Percentiles rank a stretch among this genome's conserved stretches.
Conservation (phyloP, 2,329 filamentous ascomycete species). For the Colletotrichum tropicicola region DNA sequence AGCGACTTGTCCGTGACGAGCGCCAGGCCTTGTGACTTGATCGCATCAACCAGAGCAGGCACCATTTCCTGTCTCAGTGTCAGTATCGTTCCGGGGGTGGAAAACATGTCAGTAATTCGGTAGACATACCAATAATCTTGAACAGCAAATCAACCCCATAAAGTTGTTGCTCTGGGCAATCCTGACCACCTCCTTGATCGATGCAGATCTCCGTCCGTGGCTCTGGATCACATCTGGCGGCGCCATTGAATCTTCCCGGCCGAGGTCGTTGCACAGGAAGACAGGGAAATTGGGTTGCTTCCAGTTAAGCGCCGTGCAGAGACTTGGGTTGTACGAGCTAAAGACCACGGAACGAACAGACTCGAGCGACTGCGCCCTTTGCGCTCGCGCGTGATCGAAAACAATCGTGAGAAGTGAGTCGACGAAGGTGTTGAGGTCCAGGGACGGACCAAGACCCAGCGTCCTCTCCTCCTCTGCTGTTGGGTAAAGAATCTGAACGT, state of each 20-base stretch:
- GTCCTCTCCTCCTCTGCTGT: slow-evolving; percentile 75
- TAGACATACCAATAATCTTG: slow-evolving; percentile 78
- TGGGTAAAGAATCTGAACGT: slow-evolving; percentile 92
- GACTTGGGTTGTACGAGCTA: slow-evolving; percentile 87
- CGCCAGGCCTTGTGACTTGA: slow-evolving; percentile 93
- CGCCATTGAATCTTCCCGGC: slow-evolving; percentile 61
- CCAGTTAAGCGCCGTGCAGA: slow-evolving; percentile 97
- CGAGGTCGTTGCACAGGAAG: slow-evolving; percentile 93
- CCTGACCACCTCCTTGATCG: slow-evolving; percentile 93
- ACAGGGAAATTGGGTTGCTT: slow-evolving; percentile 99
- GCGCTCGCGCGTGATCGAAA: slow-evolving; percentile 86
- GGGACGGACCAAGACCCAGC: slow-evolving; percentile 75
- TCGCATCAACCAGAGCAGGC: slow-evolving; percentile 88
- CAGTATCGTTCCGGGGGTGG: slow-evolving; percentile 24
- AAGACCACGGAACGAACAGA: slow-evolving; percentile 90
- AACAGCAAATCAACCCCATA: slow-evolving; percentile 95
- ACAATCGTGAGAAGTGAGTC: slow-evolving; percentile 86
- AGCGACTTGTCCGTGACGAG: slow-evolving; percentile 88
- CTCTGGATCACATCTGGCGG: slow-evolving; percentile 50
- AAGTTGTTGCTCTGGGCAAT: slow-evolving; percentile 97
- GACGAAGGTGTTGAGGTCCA: slow-evolving; percentile 86
- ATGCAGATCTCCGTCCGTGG: slow-evolving; percentile 79
- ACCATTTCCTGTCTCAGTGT: slow-evolving; percentile 79
- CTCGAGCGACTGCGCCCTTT: slow-evolving; percentile 72
- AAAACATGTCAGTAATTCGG: neutral